Conservation (phyloP, 192 early-diverging fungal species). For the Glomus cerebriforme region DNA sequence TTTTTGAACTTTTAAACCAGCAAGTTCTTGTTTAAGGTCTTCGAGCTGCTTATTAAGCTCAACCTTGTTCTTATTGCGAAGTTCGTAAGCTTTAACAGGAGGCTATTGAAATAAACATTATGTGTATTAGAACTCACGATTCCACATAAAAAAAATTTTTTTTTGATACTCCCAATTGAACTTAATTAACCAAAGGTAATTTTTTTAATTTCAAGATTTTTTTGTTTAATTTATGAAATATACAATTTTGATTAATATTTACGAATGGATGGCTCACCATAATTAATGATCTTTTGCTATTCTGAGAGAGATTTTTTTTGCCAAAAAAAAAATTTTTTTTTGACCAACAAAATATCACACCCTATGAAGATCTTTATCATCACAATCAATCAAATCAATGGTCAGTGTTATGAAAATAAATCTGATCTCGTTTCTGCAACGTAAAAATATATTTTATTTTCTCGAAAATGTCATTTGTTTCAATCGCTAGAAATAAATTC, state of each 20-base stretch:
- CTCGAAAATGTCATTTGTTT: background rate
- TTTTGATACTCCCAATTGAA: background rate
- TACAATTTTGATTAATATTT: too few species aligned
- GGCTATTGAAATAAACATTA: slow-evolving; percentile 34
- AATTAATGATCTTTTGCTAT: background rate
- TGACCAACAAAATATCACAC: too few species aligned
- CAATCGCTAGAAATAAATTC: background rate
- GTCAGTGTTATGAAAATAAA: too few species aligned
- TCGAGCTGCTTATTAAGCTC: slow-evolving; percentile 91
- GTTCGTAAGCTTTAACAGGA: slow-evolving; percentile 90
- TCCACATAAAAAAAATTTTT: background rate
- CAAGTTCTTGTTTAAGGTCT: slow-evolving; percentile 93
- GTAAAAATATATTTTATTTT: background rate
- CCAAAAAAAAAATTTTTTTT: too few species aligned
- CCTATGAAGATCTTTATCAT: too few species aligned
- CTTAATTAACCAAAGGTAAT: background rate
- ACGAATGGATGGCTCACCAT: background rate
- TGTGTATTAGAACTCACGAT: background rate
- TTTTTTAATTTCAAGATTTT: background rate
- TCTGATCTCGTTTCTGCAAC: too few species aligned
- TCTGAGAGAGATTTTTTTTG: too few species aligned
- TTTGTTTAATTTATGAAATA: background rate
- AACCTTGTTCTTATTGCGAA: slow-evolving; percentile 92
- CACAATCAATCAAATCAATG: too few species aligned
- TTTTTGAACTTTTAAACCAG: slow-evolving; percentile 93